phyloP scores from a whole-genome alignment of 495 filamentous ascomycete genomes.

The Penicillium nucicola region DNA sequence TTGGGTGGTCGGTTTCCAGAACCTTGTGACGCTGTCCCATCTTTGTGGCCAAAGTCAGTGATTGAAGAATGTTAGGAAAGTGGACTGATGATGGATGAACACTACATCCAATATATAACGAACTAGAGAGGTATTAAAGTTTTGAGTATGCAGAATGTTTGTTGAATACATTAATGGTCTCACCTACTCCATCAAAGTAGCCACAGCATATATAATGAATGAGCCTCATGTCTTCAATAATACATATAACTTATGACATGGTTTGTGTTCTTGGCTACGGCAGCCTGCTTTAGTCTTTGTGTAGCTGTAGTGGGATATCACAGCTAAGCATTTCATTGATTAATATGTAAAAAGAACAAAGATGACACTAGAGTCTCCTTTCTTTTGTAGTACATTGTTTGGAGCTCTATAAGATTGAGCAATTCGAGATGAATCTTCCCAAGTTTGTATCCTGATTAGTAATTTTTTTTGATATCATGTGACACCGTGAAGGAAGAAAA shows the following conservation, averaged over 20 bases:
- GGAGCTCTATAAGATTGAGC: no score
- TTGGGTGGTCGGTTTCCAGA: slow-evolving; percentile 46
- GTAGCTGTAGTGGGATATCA: no score
- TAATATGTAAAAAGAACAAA: no score
- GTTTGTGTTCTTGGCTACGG: neutral
- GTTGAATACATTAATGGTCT: neutral
- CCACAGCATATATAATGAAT: neutral
- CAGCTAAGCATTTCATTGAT: no score
- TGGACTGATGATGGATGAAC: neutral
- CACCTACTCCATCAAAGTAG: no score
- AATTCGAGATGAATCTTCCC: no score
- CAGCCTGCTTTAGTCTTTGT: no score
- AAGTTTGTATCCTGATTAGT: no score
- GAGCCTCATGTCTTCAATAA: neutral
- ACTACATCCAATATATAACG: neutral
- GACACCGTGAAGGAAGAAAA: no score
- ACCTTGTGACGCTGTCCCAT: slow-evolving; percentile 40
- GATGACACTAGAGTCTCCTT: no score
- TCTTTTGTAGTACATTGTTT: no score
- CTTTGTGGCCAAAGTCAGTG: neutral
- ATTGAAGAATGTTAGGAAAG: neutral
- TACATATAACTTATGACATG: neutral
- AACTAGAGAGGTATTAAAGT: neutral
- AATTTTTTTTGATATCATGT: no score
- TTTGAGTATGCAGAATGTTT: neutral